Base-by-base conservation (phyloP, 169 alveolate species). In the Eimeria necatrix region DNA sequence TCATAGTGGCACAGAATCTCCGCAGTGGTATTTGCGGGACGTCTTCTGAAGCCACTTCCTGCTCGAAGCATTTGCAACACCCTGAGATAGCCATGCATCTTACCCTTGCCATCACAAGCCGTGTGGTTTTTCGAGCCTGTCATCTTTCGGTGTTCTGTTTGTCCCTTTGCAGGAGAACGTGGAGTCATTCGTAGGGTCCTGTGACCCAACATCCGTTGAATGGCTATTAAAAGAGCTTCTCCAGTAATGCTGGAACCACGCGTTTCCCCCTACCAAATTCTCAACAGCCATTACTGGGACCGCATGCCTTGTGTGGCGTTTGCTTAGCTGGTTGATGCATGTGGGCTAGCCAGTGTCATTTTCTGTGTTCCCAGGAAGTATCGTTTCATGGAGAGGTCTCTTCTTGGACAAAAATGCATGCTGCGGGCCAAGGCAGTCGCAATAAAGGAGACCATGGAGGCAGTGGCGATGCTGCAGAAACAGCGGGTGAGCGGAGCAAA, bases 401-500 rank as follows among this genome's bases (percentile, higher is more conserved):
- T 81, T 26, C 32, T 81, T 26, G 90, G 68, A 12, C 90, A 81
- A 71, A 81, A 81, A 32, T 68, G 52, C 53, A 81, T 71, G 20
- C 74, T 81, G 32, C n/a, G 90, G 90, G 90, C 90, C 59, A 81
- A 81, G 73, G 52, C 90, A 8, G 24, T 81, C 53, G 90, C 90
- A 4, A 81, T 81, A 9, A 81, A 53, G 26, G 90, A 81, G 90
- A 81, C 90, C 26, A 52, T 81, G 68, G 32, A 22, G 49, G 90
- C 90, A 12, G 32, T 81, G 74, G 53, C 49, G 53, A 52, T 81
- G 90, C 73, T 81, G 32, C 52, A 81, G 74, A 52, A 18, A n/a
- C 90, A 81, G 56, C 70, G 90, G 56, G 90, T 81, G 52, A 51
- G 90, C 71, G 46, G 26, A 9, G 18, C 16, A 4, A 8, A 41